Evolutionary conservation across 306 rosid genomes (phyloP), one percentile per base, ranked within the genome.

Genomic region (Carpinus fangiana): DNA sequence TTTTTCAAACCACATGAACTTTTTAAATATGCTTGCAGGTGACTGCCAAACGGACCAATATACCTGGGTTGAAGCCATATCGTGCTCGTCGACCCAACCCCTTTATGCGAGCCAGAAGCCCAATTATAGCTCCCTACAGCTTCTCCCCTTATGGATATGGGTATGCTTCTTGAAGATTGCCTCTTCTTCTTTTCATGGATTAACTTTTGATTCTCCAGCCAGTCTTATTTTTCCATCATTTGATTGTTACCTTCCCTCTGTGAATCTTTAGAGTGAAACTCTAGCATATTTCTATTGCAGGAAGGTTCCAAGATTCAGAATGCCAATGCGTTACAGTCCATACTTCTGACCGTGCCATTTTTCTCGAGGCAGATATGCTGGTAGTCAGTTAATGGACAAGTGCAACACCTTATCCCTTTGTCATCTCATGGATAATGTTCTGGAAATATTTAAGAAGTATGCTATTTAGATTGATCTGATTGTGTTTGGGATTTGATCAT

Each of bases 11-110:
- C 52, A 13, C 36, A 31, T 50, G 8, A 56, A 75, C 52, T 8
- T 72, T 7, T 66, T 36, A 47, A 41, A 26, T 74, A 28, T 51
- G 26, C 23, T 77, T 78, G 76, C 77, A 92, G 94, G 93, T 92
- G 7, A 88, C 93, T 55, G 88, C 88, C 21, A 92, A 88, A 85
- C 82, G 94, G 80, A 92, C 97, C 41, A 90, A 92, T 81, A 47
- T 90, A 43, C 97, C 95, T 4, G 97, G 97, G 73, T 87, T 92
- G 97, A 92, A 92, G 89, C 97, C 84, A 80, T 80, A 62, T 77
- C 95, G 92, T 55, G 76, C 88, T n/a, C 95, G 95, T 26, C 89
- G 93, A 45, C 14, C 94, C 57, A 92, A 85, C 76, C 86, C 97
- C 70, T 76, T 75, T 26, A 82, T 87, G 90, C 84, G 90, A 78